Percentiles rank a stretch among this genome's conserved stretches.
Conservation (phyloP, 352 stramenopile species). For the Phytopythium aichiense region DNA sequence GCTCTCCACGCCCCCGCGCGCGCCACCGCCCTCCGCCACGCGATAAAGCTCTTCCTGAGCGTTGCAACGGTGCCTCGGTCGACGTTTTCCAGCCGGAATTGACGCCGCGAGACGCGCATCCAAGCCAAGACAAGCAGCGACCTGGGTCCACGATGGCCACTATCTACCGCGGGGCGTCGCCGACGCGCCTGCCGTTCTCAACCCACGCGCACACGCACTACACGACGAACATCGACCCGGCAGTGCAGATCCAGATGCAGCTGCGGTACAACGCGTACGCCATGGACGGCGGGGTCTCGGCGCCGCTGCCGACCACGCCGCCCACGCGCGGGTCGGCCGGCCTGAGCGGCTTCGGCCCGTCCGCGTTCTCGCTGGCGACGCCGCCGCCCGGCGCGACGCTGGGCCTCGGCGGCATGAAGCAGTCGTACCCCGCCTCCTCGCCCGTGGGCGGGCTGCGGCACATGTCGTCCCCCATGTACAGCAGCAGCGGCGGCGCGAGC, state of each 20-base stretch:
- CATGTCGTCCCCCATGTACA: conserved; percentile 17
- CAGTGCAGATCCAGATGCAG: conserved; percentile 51
- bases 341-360: conserved; percentile 7
- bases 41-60: not conserved
- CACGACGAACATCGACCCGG: conserved; percentile 36
- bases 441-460: not conserved
- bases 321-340: conserved; percentile 14
- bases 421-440: conserved; percentile 18
- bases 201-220: conserved; percentile 54
- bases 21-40: not conserved
- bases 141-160: conserved; percentile 36
- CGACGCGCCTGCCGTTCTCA: conserved; percentile 56
- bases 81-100: not conserved
- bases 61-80: not conserved
- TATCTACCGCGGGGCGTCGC: conserved; percentile 60
- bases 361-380: conserved; percentile 12
- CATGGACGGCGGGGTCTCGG: conserved; percentile 37
- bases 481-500: conserved; percentile 10
- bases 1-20: not conserved
- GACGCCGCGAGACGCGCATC: not conserved
- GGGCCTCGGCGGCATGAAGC: conserved; percentile 26
- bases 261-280: conserved; percentile 50
- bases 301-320: conserved; percentile 28
- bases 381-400: conserved; percentile 37
- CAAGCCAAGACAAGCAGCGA: not conserved